Percentiles rank a stretch among this genome's conserved stretches.
Evolutionary conservation across 352 stramenopile genomes (phyloP).

Genomic region (Phytopythium vexans): DNA sequence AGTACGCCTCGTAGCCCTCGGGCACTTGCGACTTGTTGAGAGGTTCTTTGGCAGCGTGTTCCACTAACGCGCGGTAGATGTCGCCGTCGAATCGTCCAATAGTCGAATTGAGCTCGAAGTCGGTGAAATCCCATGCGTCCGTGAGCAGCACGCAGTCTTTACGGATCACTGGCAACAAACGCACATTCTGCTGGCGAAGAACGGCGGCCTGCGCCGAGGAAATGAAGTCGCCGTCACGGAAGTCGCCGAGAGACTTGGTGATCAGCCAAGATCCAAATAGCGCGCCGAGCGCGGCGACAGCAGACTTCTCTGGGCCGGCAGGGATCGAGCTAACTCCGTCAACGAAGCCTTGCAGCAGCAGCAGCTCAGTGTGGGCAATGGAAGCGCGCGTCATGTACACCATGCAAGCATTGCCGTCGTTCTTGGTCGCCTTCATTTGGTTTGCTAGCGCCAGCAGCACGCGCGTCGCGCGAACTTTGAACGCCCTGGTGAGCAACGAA

Average conservation of each 20-base stretch:
- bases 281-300: slow-evolving; percentile 26
- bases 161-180: slow-evolving; percentile 28
- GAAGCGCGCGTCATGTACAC: slow-evolving; percentile 50
- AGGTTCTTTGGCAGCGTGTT: slow-evolving; percentile 30
- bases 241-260: slow-evolving; percentile 33
- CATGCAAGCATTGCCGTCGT: slow-evolving; percentile 53
- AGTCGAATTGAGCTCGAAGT: slow-evolving; percentile 61
- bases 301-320: slow-evolving; percentile 22
- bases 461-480: slow-evolving; percentile 33
- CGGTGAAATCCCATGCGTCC: slow-evolving; percentile 38
- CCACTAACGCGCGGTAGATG: slow-evolving; percentile 51
- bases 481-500: slow-evolving; percentile 33
- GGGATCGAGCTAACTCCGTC: slow-evolving; percentile 19
- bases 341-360: slow-evolving; percentile 38
- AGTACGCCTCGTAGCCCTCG: slow-evolving; percentile 39
- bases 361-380: slow-evolving; percentile 41
- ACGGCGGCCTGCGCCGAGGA: slow-evolving; percentile 30
- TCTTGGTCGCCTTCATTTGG: slow-evolving; percentile 39
- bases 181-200: slow-evolving; percentile 26
- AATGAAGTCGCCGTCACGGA: slow-evolving; percentile 46
- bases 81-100: slow-evolving; percentile 53
- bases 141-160: slow-evolving; percentile 41
- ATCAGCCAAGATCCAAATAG: slow-evolving; percentile 43
- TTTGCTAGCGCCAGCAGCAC: slow-evolving; percentile 23
- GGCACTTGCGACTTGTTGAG: slow-evolving; percentile 40